A percentile compares a stretch with the other conserved stretches of the same genome.
These are phyloP conservation scores for Davidsoniella neocaledoniae DNA, from an alignment of 2,329 filamentous ascomycete genomes.

Conservation along the genomic window DNA sequence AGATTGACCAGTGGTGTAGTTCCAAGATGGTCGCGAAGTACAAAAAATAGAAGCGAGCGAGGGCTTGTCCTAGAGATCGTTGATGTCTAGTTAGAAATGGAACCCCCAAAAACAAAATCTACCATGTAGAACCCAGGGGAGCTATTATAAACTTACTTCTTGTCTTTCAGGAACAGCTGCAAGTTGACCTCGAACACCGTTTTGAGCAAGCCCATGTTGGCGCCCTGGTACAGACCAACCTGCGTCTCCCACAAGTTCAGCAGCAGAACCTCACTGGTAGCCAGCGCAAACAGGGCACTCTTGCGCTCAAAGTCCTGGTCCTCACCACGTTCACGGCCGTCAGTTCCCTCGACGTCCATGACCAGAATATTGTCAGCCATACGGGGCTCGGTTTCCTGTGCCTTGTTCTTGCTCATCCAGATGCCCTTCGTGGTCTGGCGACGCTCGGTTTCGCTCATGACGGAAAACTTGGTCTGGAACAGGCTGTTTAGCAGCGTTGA, in stretches of 20 bases:
- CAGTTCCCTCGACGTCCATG: conserved; percentile 98
- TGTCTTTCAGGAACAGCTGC: conserved; percentile 91
- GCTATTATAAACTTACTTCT: conserved; percentile 45
- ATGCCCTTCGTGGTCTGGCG: conserved; percentile 98
- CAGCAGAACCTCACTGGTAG: conserved; percentile 93
- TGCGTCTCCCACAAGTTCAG: conserved; percentile 99
- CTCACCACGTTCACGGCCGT: conserved; percentile 88
- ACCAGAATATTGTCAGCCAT: conserved; percentile 98
- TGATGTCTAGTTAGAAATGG: not conserved
- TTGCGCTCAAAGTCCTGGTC: conserved; percentile 99
- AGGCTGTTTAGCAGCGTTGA: conserved; percentile 92
- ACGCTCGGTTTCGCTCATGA: conserved; percentile 90
- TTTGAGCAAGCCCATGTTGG: conserved; percentile 97
- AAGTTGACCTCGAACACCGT: conserved; percentile 98
- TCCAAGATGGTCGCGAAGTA: conserved; percentile 92
- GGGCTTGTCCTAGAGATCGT: conserved; percentile 25
- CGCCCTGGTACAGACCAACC: conserved; percentile 92
- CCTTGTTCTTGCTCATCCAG: conserved; percentile 98
- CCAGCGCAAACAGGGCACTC: conserved; percentile 89
- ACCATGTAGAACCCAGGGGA: not conserved
- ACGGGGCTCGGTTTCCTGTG: conserved; percentile 30
- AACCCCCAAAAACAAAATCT: conserved; percentile 3
- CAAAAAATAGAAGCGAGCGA: conserved; percentile 89
- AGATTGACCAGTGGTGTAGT: conserved; percentile 81
- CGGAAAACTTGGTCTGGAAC: conserved; percentile 89